These are phyloP conservation scores for Coemansia sp. DNA, from an alignment of 192 early-diverging fungal genomes.

Conservation along the genomic window DNA sequence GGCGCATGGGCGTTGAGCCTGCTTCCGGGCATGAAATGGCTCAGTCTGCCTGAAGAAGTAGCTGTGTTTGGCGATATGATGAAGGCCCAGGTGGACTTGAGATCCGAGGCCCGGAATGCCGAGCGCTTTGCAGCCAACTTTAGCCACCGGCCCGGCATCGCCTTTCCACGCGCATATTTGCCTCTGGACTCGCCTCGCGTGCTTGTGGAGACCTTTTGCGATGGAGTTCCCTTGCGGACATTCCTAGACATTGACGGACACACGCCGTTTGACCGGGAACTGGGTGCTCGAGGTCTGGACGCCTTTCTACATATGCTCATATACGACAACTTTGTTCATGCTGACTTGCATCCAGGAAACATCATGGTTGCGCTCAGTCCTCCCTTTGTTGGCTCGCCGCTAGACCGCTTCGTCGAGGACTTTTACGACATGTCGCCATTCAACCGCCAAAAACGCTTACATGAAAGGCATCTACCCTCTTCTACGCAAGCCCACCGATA, in stretches of 20 bases:
- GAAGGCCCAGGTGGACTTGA: conserved; percentile 82
- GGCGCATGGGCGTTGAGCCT: conserved; percentile 62
- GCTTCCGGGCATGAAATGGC: conserved; percentile 81
- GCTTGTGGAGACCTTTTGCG: conserved; percentile 81
- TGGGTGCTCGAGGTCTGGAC: conserved; percentile 81
- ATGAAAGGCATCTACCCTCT: conserved; percentile 18
- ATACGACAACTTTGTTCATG: conserved; percentile 91
- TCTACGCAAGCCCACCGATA: conserved; percentile 29
- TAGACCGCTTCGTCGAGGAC: conserved; percentile 53
- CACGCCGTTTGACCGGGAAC: conserved; percentile 67
- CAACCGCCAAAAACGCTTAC: conserved; percentile 9
- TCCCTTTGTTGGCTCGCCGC: conserved; percentile 55
- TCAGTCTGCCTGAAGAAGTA: conserved; percentile 88
- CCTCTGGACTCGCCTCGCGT: conserved; percentile 61
- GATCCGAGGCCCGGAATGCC: conserved; percentile 75
- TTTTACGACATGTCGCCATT: conserved; percentile 54
- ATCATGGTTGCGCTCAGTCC: conserved; percentile 80
- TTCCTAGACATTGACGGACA: conserved; percentile 65
- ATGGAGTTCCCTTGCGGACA: conserved; percentile 71
- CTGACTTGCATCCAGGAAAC: conserved; percentile 94
- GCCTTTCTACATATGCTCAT: conserved; percentile 89
- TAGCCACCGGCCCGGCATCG: conserved; percentile 50
- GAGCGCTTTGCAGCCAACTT: conserved; percentile 61
- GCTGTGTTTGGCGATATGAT: conserved; percentile 88
- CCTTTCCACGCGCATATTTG: conserved; percentile 59